A percentile compares a stretch with the other conserved stretches of the same genome.
phyloP scores from a whole-genome alignment of 2,329 filamentous ascomycete genomes.

The Nemania sp. region DNA sequence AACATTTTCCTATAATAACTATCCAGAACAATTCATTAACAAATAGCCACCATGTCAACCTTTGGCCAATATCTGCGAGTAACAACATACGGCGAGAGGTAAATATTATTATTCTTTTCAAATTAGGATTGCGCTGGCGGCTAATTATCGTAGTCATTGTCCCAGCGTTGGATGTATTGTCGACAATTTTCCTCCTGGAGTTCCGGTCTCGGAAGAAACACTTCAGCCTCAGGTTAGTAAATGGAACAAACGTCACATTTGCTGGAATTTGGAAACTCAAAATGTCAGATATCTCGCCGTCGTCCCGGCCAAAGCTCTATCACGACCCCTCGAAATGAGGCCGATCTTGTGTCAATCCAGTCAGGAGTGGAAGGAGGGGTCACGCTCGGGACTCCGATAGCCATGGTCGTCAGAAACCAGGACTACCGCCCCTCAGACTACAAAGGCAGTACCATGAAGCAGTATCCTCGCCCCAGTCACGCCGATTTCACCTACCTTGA shows the following conservation, averaged over 20 bases:
- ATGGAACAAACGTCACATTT: slow-evolving; percentile 4
- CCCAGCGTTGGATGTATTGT: slow-evolving; percentile 9
- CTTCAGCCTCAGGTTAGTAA: slow-evolving; percentile 7
- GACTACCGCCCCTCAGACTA: slow-evolving; percentile 5
- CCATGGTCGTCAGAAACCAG: slow-evolving; percentile 6
- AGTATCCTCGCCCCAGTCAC: slow-evolving; percentile 12
- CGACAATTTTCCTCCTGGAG: slow-evolving; percentile 5
- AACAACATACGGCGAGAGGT: slow-evolving; percentile 11
- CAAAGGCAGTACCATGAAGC: slow-evolving; percentile 1
- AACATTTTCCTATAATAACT: slow-evolving; percentile 1
- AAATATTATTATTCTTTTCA: slow-evolving; percentile 3
- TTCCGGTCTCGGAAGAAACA: slow-evolving; percentile 4
- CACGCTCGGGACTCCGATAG: slow-evolving; percentile 9
- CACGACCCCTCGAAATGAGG: slow-evolving; percentile 10
- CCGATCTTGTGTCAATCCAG: slow-evolving; percentile 1
- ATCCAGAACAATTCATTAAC: neutral
- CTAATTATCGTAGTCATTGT: slow-evolving; percentile 7
- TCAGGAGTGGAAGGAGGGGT: slow-evolving; percentile 4
- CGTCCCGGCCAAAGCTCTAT: slow-evolving; percentile 7
- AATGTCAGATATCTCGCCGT: slow-evolving; percentile 7
- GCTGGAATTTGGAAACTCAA: neutral
- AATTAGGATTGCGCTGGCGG: neutral
- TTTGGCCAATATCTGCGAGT: slow-evolving; percentile 4
- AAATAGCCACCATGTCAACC: slow-evolving; percentile 3
- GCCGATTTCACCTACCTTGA: slow-evolving; percentile 18